phyloP scores from a whole-genome alignment of 768 basidiomycete genomes.

The Termitomyces sp. region DNA sequence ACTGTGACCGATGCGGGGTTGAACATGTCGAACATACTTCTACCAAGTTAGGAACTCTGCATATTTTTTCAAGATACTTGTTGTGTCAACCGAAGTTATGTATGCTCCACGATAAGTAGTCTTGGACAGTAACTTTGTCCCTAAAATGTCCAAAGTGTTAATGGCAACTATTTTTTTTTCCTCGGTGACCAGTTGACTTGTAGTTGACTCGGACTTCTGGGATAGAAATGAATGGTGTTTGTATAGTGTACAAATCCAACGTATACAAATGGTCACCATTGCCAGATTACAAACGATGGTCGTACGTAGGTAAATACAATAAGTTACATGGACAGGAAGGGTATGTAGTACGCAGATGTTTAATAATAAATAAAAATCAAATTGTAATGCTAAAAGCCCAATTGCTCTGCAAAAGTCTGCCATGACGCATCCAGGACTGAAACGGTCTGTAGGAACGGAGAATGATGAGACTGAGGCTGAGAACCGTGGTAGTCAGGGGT shows the following conservation, averaged over 20 bases:
- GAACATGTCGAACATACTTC: too few species aligned
- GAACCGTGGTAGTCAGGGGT: conserved; percentile 2
- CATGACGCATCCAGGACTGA: conserved; percentile 57
- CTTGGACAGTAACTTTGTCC: too few species aligned
- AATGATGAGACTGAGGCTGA: conserved; percentile 7
- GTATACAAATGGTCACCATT: too few species aligned
- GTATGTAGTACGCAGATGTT: too few species aligned
- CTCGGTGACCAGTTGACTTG: too few species aligned
- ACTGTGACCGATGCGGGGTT: conserved; percentile 7
- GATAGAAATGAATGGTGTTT: neutral
- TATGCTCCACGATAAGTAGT: too few species aligned
- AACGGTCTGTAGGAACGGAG: conserved; percentile 20
- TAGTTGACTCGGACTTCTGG: too few species aligned
- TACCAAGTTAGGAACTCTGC: neutral
- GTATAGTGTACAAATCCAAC: neutral
- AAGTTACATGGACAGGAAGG: neutral
- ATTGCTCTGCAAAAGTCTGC: conserved; percentile 66
- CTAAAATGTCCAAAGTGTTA: too few species aligned
- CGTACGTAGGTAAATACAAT: neutral
- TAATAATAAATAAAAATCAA: neutral
- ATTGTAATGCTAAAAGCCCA: conserved; percentile 39
- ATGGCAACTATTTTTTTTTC: too few species aligned
- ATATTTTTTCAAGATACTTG: too few species aligned
- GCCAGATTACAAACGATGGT: neutral
- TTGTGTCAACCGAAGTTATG: too few species aligned